Evolutionary conservation across 1,139 yeast species (phyloP).

Genomic region (Kodamaea anthophila): DNA sequence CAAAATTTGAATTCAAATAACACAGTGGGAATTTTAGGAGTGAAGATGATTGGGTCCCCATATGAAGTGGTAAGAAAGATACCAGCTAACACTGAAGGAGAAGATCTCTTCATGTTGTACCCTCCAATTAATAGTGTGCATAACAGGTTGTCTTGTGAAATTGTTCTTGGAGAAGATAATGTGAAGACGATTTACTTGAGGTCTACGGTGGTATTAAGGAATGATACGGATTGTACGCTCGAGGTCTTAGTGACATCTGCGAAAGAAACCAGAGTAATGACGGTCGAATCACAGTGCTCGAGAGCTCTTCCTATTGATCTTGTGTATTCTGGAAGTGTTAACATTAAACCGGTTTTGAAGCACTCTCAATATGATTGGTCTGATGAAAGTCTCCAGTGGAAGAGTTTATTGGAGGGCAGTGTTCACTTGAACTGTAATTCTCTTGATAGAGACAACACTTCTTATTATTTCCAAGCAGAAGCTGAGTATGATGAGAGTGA

Average conservation of each 20-base stretch:
- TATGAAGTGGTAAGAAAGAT: slow-evolving; percentile 51
- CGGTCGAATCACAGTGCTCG: slow-evolving; percentile 47
- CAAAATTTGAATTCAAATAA: slow-evolving; percentile 70
- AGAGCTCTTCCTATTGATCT: slow-evolving; percentile 68
- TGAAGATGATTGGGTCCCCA: slow-evolving; percentile 49
- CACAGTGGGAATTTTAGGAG: slow-evolving; percentile 54
- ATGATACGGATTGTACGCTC: slow-evolving; percentile 63
- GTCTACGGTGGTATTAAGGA: slow-evolving; percentile 67
- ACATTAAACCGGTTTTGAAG: slow-evolving; percentile 51
- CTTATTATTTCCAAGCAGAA: slow-evolving; percentile 68
- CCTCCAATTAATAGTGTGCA: slow-evolving; percentile 65
- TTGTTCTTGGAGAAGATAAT: slow-evolving; percentile 63
- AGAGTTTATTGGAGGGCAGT: slow-evolving; percentile 46
- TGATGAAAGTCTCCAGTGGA: slow-evolving; percentile 57
- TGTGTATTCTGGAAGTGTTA: slow-evolving; percentile 54
- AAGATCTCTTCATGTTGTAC: slow-evolving; percentile 58
- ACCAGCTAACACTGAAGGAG: slow-evolving; percentile 80
- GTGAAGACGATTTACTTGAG: slow-evolving; percentile 71
- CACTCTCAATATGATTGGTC: slow-evolving; percentile 65
- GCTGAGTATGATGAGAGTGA: slow-evolving; percentile 59
- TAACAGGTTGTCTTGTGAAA: slow-evolving; percentile 68
- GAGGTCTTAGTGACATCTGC: slow-evolving; percentile 28
- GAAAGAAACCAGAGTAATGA: slow-evolving; percentile 16
- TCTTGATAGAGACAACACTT: slow-evolving; percentile 31
- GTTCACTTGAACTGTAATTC: slow-evolving; percentile 57